These are phyloP conservation scores for Yamadazyma sp. DNA, from an alignment of 805 yeast genomes.

Conservation along the genomic window DNA sequence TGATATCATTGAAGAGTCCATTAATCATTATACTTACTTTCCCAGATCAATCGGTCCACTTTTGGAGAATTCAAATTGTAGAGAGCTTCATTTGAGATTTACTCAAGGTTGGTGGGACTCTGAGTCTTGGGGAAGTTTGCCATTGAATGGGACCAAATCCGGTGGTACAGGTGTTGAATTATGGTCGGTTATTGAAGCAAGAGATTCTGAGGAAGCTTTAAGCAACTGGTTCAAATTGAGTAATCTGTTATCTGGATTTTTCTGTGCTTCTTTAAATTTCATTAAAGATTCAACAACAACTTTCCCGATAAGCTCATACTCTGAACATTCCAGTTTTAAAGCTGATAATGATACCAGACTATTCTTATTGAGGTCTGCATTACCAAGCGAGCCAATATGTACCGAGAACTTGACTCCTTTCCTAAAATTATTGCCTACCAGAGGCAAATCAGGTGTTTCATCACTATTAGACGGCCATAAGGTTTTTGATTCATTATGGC, in stretches of 20 bases:
- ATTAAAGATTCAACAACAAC: conserved; percentile 79
- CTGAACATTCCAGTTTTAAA: conserved; percentile 14
- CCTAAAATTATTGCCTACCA: conserved; percentile 82
- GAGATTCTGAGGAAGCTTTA: conserved; percentile 50
- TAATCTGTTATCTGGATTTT: conserved; percentile 80
- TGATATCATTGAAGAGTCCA: background rate
- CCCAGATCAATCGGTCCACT: conserved; percentile 83
- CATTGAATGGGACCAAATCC: conserved; percentile 62
- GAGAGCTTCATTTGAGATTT: conserved; percentile 80
- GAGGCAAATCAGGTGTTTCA: conserved; percentile 86
- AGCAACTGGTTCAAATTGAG: conserved; percentile 68
- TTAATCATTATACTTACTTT: conserved; percentile 60
- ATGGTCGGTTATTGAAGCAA: conserved; percentile 81
- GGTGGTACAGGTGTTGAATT: conserved; percentile 97
- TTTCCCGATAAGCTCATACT: conserved; percentile 39
- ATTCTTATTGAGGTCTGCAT: conserved; percentile 72
- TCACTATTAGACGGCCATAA: conserved; percentile 86
- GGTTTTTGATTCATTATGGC: conserved; percentile 91
- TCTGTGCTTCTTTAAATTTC: conserved; percentile 92
- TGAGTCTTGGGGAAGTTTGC: conserved; percentile 80
- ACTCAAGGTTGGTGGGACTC: conserved; percentile 96
- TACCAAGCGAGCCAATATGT: conserved; percentile 94
- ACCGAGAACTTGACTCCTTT: conserved; percentile 96
- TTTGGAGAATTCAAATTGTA: conserved; percentile 58
- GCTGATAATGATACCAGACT: conserved; percentile 35